Evolutionary conservation across 2,329 filamentous ascomycete genomes (phyloP), one percentile per base, ranked within the genome.

Genomic region (Ceratocystis huliohia): DNA sequence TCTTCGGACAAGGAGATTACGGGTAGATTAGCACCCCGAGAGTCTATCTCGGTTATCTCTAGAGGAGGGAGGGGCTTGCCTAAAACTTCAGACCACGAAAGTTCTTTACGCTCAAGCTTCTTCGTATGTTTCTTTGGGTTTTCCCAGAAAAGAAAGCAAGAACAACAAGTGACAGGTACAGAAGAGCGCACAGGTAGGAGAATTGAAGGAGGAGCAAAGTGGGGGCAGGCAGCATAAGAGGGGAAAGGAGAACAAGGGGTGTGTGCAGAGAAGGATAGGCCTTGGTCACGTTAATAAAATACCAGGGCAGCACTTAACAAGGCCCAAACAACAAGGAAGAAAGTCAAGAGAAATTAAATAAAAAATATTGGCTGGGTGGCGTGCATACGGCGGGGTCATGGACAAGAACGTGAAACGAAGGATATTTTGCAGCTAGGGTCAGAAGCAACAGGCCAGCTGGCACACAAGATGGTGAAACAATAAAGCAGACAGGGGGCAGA

Each of bases 381-480:
- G 33, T 30, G 28, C 17, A 17, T 59, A 59, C 33, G 53, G 17
- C 28, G 53, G 28, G 53, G 28, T 7, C 53, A 7, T 59, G 53
- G 22, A 59, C 53, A 59, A 7, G 22, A 59, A 59, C 53, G 33
- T 59, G 53, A 59, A 59, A 59, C 53, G 53, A 25, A n/a, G 53
- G 13, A 22, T 25, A 59, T 30, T 33, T n/a, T 30, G 28, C 25
- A 59, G 53, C 22, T 25, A 59, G 53, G 28, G 17, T 17, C 28
- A 59, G 53, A 37, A 37, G 33, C 33, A 37, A 13, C 33, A 37
- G 33, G 33, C 33, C 53, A 59, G 28, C 28, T 59, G 28, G 53
- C 28, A 59, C 28, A 59, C 28, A 59, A 30, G 17, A 59, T 59
- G 53, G 53, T 59, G 53, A 59, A 59, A 59, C 53, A 59, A 59